phyloP scores from a whole-genome alignment of 306 rosid species.

The Neltuma alba region DNA sequence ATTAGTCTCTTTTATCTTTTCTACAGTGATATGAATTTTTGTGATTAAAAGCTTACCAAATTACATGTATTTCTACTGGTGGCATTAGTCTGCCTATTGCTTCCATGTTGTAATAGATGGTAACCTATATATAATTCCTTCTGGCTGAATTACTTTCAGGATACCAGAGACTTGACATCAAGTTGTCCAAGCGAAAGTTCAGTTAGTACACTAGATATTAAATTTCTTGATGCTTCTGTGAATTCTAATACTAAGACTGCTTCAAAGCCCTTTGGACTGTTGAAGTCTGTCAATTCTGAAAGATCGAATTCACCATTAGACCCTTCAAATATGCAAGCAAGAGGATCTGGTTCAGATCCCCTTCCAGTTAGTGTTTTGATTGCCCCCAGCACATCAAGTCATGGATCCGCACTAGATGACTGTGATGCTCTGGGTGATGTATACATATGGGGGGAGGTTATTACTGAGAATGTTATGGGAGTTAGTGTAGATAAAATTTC shows the following conservation, averaged over 20 bases:
- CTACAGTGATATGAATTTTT: background rate
- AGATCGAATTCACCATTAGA: constrained; percentile 79
- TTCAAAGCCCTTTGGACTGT: constrained; percentile 58
- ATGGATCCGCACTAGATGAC: constrained; percentile 95
- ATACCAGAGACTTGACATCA: constrained; percentile 78
- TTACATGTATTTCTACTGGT: constrained; percentile 11
- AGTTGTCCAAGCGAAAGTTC: constrained; percentile 84
- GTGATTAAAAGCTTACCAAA: background rate
- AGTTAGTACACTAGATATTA: constrained; percentile 60
- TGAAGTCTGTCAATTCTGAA: constrained; percentile 58
- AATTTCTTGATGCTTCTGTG: constrained; percentile 77
- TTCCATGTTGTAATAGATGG: constrained; percentile 32
- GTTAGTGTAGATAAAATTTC: constrained; percentile 72
- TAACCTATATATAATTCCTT: constrained; percentile 36
- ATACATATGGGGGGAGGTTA: constrained; percentile 94
- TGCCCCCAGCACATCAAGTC: constrained; percentile 98
- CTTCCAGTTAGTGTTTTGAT: constrained; percentile 97
- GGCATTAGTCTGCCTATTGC: constrained; percentile 9
- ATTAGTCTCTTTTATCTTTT: constrained; percentile 7
- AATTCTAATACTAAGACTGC: constrained; percentile 58
- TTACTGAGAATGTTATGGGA: constrained; percentile 71
- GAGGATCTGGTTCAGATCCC: constrained; percentile 93
- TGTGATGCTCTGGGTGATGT: constrained; percentile 97
- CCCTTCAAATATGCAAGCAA: constrained; percentile 86
- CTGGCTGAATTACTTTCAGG: constrained; percentile 70